Conservation (phyloP, 148 eudicot genomes). For the Camellia sinensis region DNA sequence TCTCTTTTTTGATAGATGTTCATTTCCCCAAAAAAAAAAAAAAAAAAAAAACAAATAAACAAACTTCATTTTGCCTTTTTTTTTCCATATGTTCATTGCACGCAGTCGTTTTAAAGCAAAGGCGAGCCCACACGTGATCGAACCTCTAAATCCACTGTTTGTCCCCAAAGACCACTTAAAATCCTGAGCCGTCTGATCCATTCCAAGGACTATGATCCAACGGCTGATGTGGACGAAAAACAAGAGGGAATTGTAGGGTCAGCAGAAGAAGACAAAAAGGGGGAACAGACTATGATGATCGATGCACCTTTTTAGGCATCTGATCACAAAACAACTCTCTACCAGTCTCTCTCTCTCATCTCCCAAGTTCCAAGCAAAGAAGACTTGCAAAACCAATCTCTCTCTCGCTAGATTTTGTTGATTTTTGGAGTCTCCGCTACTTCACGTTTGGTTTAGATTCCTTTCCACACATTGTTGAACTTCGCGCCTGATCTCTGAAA, state of each 20-base stretch:
- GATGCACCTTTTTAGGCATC: neutral
- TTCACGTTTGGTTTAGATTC: slow-evolving; percentile 20
- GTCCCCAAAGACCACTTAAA: neutral
- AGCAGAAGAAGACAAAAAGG: slow-evolving; percentile 15
- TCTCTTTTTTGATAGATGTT: no score
- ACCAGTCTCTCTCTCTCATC: neutral
- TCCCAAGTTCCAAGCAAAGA: neutral
- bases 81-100: no score
- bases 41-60: no score
- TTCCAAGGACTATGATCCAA: neutral
- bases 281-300: neutral
- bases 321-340: neutral
- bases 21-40: no score
- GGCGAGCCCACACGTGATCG: no score
- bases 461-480: neutral
- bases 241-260: neutral
- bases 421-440: slow-evolving; percentile 20
- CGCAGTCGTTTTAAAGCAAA: no score
- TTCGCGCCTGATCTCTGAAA: neutral
- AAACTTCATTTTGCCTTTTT: no score
- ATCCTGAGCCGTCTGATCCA: neutral
- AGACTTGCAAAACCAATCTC: neutral
- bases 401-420: neutral
- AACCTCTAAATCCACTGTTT: no score
- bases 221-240: neutral